Conservation (phyloP, 1,139 yeast species). For the Blastobotrys elegans region DNA sequence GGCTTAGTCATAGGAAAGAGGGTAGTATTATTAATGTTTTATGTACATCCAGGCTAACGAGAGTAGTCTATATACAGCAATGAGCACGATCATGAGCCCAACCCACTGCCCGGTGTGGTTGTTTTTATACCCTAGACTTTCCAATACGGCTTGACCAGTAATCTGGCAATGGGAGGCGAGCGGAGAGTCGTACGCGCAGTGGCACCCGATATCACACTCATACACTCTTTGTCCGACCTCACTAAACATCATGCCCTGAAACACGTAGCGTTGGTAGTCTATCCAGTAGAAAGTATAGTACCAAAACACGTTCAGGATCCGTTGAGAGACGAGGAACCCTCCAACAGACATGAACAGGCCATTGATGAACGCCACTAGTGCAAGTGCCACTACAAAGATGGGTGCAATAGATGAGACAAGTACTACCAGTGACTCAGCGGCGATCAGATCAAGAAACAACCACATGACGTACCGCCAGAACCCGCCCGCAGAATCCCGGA, state of each 20-base stretch:
- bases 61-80: conserved; percentile 17
- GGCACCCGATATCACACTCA: conserved; percentile 35
- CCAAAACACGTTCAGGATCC: conserved; percentile 39
- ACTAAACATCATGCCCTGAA: conserved; percentile 44
- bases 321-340: conserved; percentile 38
- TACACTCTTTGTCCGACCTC: conserved; percentile 35
- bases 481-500: conserved; percentile 32
- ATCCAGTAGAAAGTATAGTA: conserved; percentile 41
- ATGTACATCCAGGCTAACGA: conserved; percentile 13
- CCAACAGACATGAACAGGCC: conserved; percentile 46
- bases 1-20: too few relatives aligned
- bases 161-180: conserved; percentile 35
- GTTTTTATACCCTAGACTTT: conserved; percentile 32
- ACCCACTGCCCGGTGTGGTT: conserved; percentile 36
- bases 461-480: conserved; percentile 38
- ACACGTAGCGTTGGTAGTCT: conserved; percentile 40
- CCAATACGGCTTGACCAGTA: conserved; percentile 35
- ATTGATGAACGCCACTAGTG: conserved; percentile 40
- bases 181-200: conserved; percentile 35
- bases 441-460: conserved; percentile 39
- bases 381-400: conserved; percentile 39
- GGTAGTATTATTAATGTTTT: neutral
- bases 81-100: conserved; percentile 35
- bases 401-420: conserved; percentile 37
- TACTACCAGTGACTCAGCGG: conserved; percentile 41